These are phyloP conservation scores for Aaosphaeria arxii DNA, from an alignment of 2,329 filamentous ascomycete species.

Conservation along the genomic window DNA sequence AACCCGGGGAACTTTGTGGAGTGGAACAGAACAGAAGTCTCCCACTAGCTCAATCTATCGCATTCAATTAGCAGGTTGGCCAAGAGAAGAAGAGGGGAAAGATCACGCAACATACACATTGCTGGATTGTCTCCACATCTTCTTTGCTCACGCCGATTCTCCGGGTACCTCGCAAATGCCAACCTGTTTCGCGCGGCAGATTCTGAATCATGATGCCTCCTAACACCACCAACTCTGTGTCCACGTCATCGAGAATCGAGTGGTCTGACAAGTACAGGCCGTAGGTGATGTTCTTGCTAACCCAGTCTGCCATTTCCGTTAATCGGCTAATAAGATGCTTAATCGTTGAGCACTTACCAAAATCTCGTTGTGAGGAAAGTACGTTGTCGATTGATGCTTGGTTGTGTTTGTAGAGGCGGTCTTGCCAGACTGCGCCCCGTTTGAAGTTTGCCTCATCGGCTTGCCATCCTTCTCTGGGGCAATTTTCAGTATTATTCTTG, in stretches of 20 bases:
- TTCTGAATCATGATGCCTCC: constrained; percentile 59
- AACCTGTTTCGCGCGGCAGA: constrained; percentile 50
- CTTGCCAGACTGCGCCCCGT: constrained; percentile 55
- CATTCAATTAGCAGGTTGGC: constrained; percentile 4
- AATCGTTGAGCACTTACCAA: constrained; percentile 23
- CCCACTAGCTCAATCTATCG: constrained; percentile 28
- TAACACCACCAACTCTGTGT: constrained; percentile 56
- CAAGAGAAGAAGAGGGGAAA: background rate
- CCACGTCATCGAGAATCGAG: constrained; percentile 51
- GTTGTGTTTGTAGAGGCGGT: constrained; percentile 56
- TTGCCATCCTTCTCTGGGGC: constrained; percentile 52
- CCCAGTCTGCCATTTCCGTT: constrained; percentile 39
- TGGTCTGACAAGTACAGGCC: constrained; percentile 58
- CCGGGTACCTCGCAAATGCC: constrained; percentile 53
- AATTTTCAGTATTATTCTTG: background rate
- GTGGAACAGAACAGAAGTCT: constrained; percentile 20
- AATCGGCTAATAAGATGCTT: background rate
- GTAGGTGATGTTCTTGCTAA: constrained; percentile 56
- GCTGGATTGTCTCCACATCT: constrained; percentile 43
- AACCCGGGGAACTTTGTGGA: constrained; percentile 29
- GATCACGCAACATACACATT: constrained; percentile 31
- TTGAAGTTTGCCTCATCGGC: constrained; percentile 54
- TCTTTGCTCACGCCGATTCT: constrained; percentile 47
- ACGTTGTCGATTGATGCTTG: constrained; percentile 36
- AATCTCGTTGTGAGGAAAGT: constrained; percentile 47